phyloP scores from a whole-genome alignment of 805 yeast species.

The Wickerhamiella parazyma region DNA sequence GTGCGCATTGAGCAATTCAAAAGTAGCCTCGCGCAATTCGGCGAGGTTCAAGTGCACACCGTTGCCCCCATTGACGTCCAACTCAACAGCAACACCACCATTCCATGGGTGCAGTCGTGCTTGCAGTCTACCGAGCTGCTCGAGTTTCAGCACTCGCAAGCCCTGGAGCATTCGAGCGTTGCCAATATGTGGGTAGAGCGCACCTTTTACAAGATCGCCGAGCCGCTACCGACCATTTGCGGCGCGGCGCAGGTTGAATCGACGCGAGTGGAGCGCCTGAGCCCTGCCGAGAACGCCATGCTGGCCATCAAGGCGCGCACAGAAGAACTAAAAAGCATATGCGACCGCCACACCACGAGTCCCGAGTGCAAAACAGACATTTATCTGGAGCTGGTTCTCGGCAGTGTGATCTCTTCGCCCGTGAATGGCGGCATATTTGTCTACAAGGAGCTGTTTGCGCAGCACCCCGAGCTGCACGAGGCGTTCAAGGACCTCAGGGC shows the following conservation, averaged over 20 bases:
- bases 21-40: not conserved
- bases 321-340: not conserved
- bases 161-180: conserved; percentile 2
- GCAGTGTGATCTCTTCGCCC: conserved; percentile 1
- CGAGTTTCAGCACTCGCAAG: not conserved
- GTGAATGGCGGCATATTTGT: conserved; percentile 1
- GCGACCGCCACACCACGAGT: not conserved
- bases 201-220: not conserved
- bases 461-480: not conserved
- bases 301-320: not conserved
- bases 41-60: not conserved
- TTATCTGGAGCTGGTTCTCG: conserved; percentile 1
- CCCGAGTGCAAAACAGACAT: conserved; percentile 1
- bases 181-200: conserved; percentile 4
- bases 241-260: not conserved
- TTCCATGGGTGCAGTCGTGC: conserved; percentile 1
- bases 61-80: not conserved
- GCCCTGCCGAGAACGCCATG: conserved; percentile 1
- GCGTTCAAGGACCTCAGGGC: conserved; percentile 1
- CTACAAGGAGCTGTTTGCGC: not conserved
- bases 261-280: not conserved
- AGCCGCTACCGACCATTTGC: conserved; percentile 3
- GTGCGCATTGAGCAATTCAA: not conserved
- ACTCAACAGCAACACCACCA: not conserved
- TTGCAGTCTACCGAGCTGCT: not conserved